A percentile compares a stretch with the other conserved stretches of the same genome.
Conservation (phyloP, 495 filamentous ascomycete genomes). For the Rhypophila decipiens region DNA sequence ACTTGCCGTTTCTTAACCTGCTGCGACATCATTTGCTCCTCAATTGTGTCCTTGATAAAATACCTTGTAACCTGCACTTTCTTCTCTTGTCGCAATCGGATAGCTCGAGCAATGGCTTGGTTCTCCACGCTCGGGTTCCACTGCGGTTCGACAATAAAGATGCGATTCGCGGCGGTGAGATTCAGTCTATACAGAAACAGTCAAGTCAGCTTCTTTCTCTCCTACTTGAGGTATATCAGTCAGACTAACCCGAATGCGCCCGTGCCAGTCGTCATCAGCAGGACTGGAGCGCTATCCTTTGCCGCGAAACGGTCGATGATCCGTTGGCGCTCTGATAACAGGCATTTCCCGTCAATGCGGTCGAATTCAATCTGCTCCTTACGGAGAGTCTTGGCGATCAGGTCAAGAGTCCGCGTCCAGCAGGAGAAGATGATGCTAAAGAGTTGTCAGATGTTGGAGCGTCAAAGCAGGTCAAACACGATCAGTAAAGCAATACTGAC, state of each 20-base stretch:
- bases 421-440: constrained; percentile 47
- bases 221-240: too few relatives aligned
- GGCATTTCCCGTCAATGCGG: constrained; percentile 17
- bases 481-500: constrained; percentile 3
- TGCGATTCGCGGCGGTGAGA: constrained; percentile 39
- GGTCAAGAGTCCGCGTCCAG: constrained; percentile 42
- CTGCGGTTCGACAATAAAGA: constrained; percentile 47
- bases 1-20: constrained; percentile 15
- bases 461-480: too few relatives aligned
- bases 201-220: background rate
- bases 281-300: constrained; percentile 17
- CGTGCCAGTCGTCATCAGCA: constrained; percentile 50
- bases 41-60: constrained; percentile 39
- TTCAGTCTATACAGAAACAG: constrained; percentile 31
- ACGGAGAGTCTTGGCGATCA: constrained; percentile 22
- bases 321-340: constrained; percentile 29
- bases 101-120: constrained; percentile 43
- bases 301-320: constrained; percentile 6
- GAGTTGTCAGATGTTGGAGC: too few relatives aligned
- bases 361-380: constrained; percentile 21
- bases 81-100: constrained; percentile 41
- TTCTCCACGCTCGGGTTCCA: constrained; percentile 49
- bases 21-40: constrained; percentile 31
- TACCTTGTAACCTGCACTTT: constrained; percentile 40
- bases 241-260: constrained; percentile 44